Evolutionary conservation across 257 asterid genomes (phyloP), one percentile per base, ranked within the genome.

Genomic region (Euphrasia confusa): DNA sequence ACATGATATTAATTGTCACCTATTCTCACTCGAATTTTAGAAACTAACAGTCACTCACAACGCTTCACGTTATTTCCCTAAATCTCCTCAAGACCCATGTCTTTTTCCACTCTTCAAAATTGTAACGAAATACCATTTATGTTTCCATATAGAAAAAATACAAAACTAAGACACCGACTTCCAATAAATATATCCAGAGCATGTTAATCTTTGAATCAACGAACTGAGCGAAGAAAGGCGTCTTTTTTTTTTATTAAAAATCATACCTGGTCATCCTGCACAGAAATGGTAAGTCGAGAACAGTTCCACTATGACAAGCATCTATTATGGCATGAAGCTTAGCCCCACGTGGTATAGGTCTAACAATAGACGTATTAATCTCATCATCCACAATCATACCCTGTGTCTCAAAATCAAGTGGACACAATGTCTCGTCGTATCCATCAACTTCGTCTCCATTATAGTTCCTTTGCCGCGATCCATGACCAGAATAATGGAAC

Each of bases 361-460:
- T 81, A 72, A 86, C 95, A 69, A 89, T 76, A 33, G 94, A 72
- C 58, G 88, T 91, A 77, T 92, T 92, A 59, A 92, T 84, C 69
- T 92, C 99, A 72, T 92, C 94, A 74, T 92, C 97, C 12, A 92
- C 95, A 70, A 92, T 84, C 97, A 92, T 92, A 44, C 97, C 97
- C 81, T 89, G 95, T 7, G 93, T 92, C 78, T 89, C 95, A 10
- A 89, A 89, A 78, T 92, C 96, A 60, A 92, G 73, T 40, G 99
- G 99, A 63, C 99, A 92, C 72, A 92, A 76, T 32, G 96, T 89
- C 80, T 92, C 99, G 77, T 92, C 96, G 54, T 80, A 86, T 74
- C 97, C 99, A 72, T 92, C 99, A 63, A 86, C 80, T 81, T 92
- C 97, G 71, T 92, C 99, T 58, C 99, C 97, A 48, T 80, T 83